Conservation (phyloP, 2,329 filamentous ascomycete species). For the Nannizzia gypsea region DNA sequence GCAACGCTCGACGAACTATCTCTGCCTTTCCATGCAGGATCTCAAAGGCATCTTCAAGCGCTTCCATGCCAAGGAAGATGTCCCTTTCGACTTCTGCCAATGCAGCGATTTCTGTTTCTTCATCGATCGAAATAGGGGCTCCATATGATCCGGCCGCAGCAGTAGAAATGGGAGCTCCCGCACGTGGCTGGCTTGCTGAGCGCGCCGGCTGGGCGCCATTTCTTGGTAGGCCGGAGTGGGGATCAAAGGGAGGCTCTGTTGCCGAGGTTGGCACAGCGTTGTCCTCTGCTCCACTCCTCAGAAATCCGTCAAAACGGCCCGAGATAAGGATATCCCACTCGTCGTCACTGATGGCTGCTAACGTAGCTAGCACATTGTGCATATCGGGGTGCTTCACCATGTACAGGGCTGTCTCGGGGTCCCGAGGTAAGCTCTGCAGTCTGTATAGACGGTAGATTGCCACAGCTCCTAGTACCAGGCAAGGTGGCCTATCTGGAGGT, state of each 20-base stretch:
- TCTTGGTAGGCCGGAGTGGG: slow-evolving; percentile 21
- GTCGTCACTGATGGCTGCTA: slow-evolving; percentile 76
- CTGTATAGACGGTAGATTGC: slow-evolving; percentile 80
- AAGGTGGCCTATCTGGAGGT: slow-evolving; percentile 55
- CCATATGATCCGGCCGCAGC: slow-evolving; percentile 50
- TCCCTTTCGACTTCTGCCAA: slow-evolving; percentile 86
- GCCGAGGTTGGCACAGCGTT: slow-evolving; percentile 19
- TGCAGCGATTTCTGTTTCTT: slow-evolving; percentile 83
- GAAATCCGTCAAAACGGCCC: slow-evolving; percentile 86
- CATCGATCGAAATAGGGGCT: slow-evolving; percentile 77
- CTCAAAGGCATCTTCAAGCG: slow-evolving; percentile 87
- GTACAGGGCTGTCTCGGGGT: slow-evolving; percentile 76
- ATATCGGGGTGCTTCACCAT: slow-evolving; percentile 70
- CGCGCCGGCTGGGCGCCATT: slow-evolving; percentile 24
- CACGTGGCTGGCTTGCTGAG: slow-evolving; percentile 31
- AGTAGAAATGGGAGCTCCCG: slow-evolving; percentile 27
- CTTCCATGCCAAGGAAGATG: slow-evolving; percentile 90
- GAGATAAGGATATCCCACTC: slow-evolving; percentile 96
- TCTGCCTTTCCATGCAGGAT: slow-evolving; percentile 78
- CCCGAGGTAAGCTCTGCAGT: slow-evolving; percentile 58
- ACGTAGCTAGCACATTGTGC: slow-evolving; percentile 75
- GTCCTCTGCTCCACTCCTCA: slow-evolving; percentile 80
- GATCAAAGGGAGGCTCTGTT: slow-evolving; percentile 18
- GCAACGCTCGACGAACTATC: slow-evolving; percentile 61
- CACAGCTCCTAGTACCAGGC: slow-evolving; percentile 61